These are phyloP conservation scores for Gamsiella multidivaricata DNA, from an alignment of 192 early-diverging fungal species.

Conservation along the genomic window DNA sequence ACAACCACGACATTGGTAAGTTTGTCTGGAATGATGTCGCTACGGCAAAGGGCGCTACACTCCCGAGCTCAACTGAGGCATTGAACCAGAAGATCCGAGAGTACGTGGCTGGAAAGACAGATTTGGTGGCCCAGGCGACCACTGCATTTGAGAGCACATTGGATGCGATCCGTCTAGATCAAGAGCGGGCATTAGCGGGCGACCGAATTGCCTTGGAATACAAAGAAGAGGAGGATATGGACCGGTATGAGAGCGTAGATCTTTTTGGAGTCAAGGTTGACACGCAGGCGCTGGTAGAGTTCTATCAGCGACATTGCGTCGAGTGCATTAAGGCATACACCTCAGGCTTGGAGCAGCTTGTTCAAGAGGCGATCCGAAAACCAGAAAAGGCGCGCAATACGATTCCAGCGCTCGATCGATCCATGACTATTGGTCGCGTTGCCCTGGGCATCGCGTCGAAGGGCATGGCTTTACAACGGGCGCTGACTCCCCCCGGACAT, in stretches of 20 bases:
- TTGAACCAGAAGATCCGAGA: conserved; percentile 35
- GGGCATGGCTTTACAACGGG: conserved; percentile 14
- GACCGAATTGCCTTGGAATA: conserved; percentile 2
- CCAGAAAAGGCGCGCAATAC: conserved; percentile 43
- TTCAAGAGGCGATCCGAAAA: conserved; percentile 35
- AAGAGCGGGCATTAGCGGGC: conserved; percentile 22
- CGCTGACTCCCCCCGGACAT: conserved; percentile 6
- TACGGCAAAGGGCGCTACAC: conserved; percentile 7
- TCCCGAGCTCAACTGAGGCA: conserved; percentile 35
- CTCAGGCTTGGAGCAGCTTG: conserved; percentile 16
- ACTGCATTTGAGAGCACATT: conserved; percentile 22
- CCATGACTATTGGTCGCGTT: conserved; percentile 43
- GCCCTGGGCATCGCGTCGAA: conserved; percentile 23
- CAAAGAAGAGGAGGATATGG: conserved; percentile 10
- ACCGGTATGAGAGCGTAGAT: conserved; percentile 12
- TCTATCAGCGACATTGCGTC: conserved; percentile 29
- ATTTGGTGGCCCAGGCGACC: conserved; percentile 26
- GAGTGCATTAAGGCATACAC: conserved; percentile 38
- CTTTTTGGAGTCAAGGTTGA: conserved; percentile 34
- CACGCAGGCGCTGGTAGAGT: conserved; percentile 10
- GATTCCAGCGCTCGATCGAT: conserved; percentile 31
- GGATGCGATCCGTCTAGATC: conserved; percentile 23
- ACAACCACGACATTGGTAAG: conserved; percentile 49
- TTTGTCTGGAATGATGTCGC: conserved; percentile 25
- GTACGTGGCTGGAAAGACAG: conserved; percentile 41